phyloP scores from a whole-genome alignment of 371 early-diverging fungal species.

The Mortierella sp. region DNA sequence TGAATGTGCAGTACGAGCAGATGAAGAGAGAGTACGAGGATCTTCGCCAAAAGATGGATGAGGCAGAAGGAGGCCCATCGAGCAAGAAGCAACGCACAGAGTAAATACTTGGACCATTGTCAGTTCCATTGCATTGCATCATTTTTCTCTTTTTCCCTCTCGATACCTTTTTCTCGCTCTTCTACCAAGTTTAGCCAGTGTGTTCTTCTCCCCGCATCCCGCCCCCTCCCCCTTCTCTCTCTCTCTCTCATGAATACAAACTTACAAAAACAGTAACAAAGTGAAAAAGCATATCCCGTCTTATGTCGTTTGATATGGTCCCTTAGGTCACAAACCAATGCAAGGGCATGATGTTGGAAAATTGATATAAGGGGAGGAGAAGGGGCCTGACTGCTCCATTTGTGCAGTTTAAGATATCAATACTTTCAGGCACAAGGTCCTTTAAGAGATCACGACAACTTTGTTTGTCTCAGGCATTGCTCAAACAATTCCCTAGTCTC shows the following conservation, averaged over 20 bases:
- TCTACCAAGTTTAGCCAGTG: background rate
- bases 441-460: too few relatives aligned
- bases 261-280: background rate
- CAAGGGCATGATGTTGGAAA: background rate
- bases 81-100: constrained; percentile 58
- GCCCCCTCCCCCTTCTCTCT: too few relatives aligned
- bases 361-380: too few relatives aligned
- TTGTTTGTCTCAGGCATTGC: too few relatives aligned
- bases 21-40: constrained; percentile 56
- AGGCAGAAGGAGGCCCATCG: constrained; percentile 13
- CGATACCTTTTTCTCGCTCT: background rate
- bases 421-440: too few relatives aligned
- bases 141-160: background rate
- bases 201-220: background rate
- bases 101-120: background rate
- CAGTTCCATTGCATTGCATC: background rate
- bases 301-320: too few relatives aligned
- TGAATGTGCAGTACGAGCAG: constrained; percentile 56
- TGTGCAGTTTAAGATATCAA: too few relatives aligned
- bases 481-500: too few relatives aligned
- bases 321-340: too few relatives aligned
- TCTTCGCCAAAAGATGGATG: constrained; percentile 26
- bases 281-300: too few relatives aligned
- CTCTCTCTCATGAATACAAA: background rate
- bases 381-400: too few relatives aligned